Evolutionary conservation across 2,329 filamentous ascomycete genomes (phyloP).

Genomic region (Ophiostoma montium): DNA sequence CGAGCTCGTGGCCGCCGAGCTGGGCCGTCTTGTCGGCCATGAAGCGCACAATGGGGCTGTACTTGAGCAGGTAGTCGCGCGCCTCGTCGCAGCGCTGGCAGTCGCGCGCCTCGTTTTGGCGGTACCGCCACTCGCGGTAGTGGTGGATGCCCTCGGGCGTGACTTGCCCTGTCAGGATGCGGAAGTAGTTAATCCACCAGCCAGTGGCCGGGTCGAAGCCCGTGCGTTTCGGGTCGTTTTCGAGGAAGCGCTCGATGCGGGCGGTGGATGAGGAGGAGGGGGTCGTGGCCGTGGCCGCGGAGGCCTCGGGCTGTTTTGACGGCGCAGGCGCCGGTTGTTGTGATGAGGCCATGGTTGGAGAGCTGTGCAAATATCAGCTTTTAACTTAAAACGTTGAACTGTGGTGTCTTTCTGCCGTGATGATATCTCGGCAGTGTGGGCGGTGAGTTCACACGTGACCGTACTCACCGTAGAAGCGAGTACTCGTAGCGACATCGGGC

Average conservation of each 20-base stretch:
- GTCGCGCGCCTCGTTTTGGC: slow-evolving; percentile 61
- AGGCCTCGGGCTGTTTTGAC: too few relatives aligned
- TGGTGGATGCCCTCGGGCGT: slow-evolving; percentile 53
- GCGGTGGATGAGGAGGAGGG: background rate
- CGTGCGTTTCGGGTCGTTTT: slow-evolving; percentile 46
- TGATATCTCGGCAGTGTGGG: too few relatives aligned
- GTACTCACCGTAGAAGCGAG: too few relatives aligned
- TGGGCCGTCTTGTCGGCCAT: slow-evolving; percentile 66
- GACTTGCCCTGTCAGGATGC: slow-evolving; percentile 61
- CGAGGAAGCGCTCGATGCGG: slow-evolving; percentile 17
- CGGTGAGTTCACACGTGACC: too few relatives aligned
- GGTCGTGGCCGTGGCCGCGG: background rate
- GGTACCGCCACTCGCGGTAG: slow-evolving; percentile 67
- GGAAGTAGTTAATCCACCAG: slow-evolving; percentile 78
- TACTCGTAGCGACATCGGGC: background rate
- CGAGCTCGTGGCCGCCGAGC: slow-evolving; percentile 58
- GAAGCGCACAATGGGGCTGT: slow-evolving; percentile 79
- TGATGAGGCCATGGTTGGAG: slow-evolving; percentile 6
- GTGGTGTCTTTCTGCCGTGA: too few relatives aligned
- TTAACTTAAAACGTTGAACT: too few relatives aligned
- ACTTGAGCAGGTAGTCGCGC: slow-evolving; percentile 69
- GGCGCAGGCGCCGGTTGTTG: slow-evolving; percentile 1
- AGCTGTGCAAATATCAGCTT: background rate
- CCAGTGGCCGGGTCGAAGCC: slow-evolving; percentile 46
- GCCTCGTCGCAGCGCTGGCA: slow-evolving; percentile 68